Base-by-base conservation (phyloP, 352 stramenopile genomes). In the Pythium sp. region DNA sequence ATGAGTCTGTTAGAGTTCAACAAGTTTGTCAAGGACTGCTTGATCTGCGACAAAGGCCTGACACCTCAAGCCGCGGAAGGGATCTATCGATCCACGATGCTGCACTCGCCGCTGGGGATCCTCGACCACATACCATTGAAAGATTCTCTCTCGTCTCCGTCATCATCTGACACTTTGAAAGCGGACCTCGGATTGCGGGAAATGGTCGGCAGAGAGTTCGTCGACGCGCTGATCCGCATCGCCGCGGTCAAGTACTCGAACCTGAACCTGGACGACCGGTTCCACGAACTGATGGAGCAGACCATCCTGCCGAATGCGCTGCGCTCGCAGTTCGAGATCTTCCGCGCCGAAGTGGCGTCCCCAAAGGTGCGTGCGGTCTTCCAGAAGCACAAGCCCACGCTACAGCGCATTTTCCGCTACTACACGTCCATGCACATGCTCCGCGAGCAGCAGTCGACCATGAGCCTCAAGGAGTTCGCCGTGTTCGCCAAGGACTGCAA, bases 371-470 rank as follows among this genome's bases (percentile, higher is more conserved):
- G 80, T 2, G 83, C 83, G 7, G 82, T 94, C 5, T 93, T 91
- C 66, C 80, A 91, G 49, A 78, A 83, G 34, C 79, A 92, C 76
- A 94, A 94, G 60, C 70, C 67, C 18, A 63, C 72, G 20, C 79
- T 94, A 22, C 87, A 93, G 65, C 73, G 78, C n/a, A 71, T 92
- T 32, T 94, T 94, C 58, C 81, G 83, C 8, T 94, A 94, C 68
- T 94, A 93, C 67, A 76, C 85, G 32, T 89, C 81, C 20, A 92
- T 94, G 84, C 79, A 93, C 58, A 75, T 78, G 18, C 70, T 90
- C 36, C 86, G 83, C 32, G 83, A 92, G 72, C 78, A 89, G 61
- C 84, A 91, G 64, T 92, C 84, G 46, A 92, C 86, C n/a, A 78
- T 94, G 36, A 74, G 76, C 3, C 67, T 92, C 36, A 71, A 78